Percentiles rank a stretch among this genome's conserved stretches.
Evolutionary conservation across 2,329 filamentous ascomycete species (phyloP).

Genomic region (Microcera coccophila): DNA sequence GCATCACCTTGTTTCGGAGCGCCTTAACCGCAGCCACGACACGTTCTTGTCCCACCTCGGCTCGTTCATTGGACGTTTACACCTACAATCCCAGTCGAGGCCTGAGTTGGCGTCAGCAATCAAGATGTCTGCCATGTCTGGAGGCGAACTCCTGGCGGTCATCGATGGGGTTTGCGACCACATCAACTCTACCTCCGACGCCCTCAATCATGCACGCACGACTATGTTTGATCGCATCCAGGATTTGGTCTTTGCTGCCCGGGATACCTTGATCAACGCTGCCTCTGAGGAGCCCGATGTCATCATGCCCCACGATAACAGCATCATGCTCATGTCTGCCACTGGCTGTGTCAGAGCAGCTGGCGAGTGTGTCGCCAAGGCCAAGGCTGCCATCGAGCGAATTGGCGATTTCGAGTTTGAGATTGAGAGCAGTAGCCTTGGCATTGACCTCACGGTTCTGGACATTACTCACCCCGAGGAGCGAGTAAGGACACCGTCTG

Average conservation of each 20-base stretch:
- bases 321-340: conserved; percentile 69
- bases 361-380: conserved; percentile 85
- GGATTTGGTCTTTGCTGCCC: conserved; percentile 75
- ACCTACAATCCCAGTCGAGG: conserved; percentile 87
- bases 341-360: conserved; percentile 86
- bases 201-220: conserved; percentile 64
- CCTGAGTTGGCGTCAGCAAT: conserved; percentile 79
- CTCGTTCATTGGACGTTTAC: conserved; percentile 84
- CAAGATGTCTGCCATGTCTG: conserved; percentile 77
- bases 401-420: conserved; percentile 91
- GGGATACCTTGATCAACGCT: conserved; percentile 68
- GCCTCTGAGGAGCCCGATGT: conserved; percentile 71
- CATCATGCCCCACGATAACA: conserved; percentile 76
- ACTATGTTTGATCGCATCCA: conserved; percentile 77
- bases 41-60: conserved; percentile 85
- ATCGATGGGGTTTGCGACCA: conserved; percentile 79
- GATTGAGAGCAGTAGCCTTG: conserved; percentile 54
- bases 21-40: conserved; percentile 76
- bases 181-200: conserved; percentile 63
- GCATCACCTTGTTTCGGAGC: conserved; percentile 77
- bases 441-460: conserved; percentile 52
- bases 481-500: conserved; percentile 29
- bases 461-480: conserved; percentile 39
- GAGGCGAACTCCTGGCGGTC: conserved; percentile 71
- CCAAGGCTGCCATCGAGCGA: conserved; percentile 78